phyloP scores from a whole-genome alignment of 225 moss, liverwort and hornwort species.

The Pseudoscleropodium purum region DNA sequence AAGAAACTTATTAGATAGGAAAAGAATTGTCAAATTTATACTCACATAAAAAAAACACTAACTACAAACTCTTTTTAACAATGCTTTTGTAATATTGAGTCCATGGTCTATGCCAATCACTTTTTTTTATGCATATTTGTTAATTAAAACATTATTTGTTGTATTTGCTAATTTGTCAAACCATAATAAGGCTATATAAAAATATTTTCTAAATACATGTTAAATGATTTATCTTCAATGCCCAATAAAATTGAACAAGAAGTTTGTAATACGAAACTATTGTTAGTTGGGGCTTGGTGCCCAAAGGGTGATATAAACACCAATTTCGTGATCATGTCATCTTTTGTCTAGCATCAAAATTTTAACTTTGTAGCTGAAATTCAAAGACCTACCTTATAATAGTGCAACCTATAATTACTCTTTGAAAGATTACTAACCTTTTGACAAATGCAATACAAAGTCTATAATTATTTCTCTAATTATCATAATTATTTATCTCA shows the following conservation, averaged over 20 bases:
- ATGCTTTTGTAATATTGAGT: background rate
- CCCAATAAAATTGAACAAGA: background rate
- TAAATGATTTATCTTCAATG: background rate
- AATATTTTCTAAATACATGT: background rate
- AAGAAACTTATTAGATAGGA: background rate
- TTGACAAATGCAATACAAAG: background rate
- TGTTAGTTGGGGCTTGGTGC: background rate
- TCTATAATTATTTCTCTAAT: background rate
- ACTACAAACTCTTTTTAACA: background rate
- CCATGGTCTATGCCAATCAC: no score
- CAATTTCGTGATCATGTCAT: background rate
- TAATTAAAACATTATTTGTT: no score
- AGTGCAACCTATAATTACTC: background rate
- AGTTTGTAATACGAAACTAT: background rate
- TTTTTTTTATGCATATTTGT: no score
- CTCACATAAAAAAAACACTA: no score
- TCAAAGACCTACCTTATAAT: background rate
- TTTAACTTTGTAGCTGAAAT: background rate
- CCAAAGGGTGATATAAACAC: background rate
- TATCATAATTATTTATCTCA: background rate
- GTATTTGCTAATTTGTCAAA: background rate
- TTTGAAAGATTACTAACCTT: background rate
- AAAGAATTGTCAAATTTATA: background rate
- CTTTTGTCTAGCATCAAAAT: accelerated
- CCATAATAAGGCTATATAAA: background rate